Evolutionary conservation across 176 grass and related monocot genomes (phyloP), one percentile per base, ranked within the genome.

Genomic region (Aegilops umbellulata): DNA sequence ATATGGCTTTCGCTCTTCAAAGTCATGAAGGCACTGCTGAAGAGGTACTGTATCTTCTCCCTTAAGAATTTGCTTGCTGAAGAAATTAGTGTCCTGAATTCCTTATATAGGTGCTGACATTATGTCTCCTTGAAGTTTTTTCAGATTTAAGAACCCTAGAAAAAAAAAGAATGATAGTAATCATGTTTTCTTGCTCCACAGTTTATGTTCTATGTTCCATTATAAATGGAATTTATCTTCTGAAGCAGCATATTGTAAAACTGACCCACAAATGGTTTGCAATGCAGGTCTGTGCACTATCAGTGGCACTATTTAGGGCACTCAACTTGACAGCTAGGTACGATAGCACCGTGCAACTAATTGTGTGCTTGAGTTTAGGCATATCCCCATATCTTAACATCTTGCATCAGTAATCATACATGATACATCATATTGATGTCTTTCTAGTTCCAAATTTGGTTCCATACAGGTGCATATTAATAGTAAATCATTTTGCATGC

Each of bases 311-410:
- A 65, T 95, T 98, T 76, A 95, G 95, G 88, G 95, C 89, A 61
- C 93, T 98, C 77, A 94, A 98, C 87, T 80, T 98, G 89, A 90
- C 93, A 86, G 67, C 90, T 69, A 93, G 95, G 95, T 98, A 94
- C 35, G 57, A 67, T 82, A 67, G 77, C 58, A 23, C 39, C 80
- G 20, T 57, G 23, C 38, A 68, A 49, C 77, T 58, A 44, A 34
- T 80, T 76, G 72, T 79, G n/a, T 35, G 26, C 31, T 86, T 80
- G 38, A 87, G 20, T 65, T 55, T 47, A 12, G 1, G 55, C 55
- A 58, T 22, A 22, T 19, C 49, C 55, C 30, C 26, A 68, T 90
- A 14, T 80, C 80, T 66, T 83, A 67, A 79, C 44, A 63, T 24
- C 73, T 83, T 62, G 80, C 24, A 74, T 31, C 39, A 68, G 22